A percentile compares a stretch with the other conserved stretches of the same genome.
These are phyloP conservation scores for Cenchrus fungigraminus DNA, from an alignment of 176 grass and related monocot species.

Conservation along the genomic window DNA sequence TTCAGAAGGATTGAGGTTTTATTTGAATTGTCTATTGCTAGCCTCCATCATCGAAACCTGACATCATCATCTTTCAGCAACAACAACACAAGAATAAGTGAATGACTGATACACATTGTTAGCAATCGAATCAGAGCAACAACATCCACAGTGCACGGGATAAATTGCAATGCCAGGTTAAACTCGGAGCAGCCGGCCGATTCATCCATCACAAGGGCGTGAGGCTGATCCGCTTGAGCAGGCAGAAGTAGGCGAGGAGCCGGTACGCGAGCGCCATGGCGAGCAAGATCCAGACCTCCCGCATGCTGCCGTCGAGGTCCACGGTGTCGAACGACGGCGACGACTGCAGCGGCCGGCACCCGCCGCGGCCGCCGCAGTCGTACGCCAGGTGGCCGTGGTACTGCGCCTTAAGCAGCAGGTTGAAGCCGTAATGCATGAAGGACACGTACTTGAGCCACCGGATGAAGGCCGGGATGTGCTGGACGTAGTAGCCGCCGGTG, in stretches of 20 bases:
- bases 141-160: too few relatives aligned
- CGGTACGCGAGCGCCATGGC: conserved; percentile 83
- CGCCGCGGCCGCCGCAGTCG: conserved; percentile 56
- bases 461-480: conserved; percentile 85
- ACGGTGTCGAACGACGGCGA: conserved; percentile 88
- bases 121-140: too few relatives aligned
- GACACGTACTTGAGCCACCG: conserved; percentile 86
- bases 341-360: conserved; percentile 70
- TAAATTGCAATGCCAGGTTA: background rate
- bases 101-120: too few relatives aligned
- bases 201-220: conserved; percentile 60
- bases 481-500: conserved; percentile 84
- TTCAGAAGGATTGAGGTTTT: too few relatives aligned
- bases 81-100: too few relatives aligned
- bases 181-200: background rate
- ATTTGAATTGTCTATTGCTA: too few relatives aligned
- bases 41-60: too few relatives aligned
- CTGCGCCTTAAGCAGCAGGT: conserved; percentile 84
- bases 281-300: conserved; percentile 76
- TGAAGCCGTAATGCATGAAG: conserved; percentile 93
- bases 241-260: conserved; percentile 77
- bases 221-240: conserved; percentile 66
- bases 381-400: conserved; percentile 77
- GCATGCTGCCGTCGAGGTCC: conserved; percentile 61
- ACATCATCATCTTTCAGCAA: too few relatives aligned